Percentiles rank a stretch among this genome's conserved stretches.
Evolutionary conservation across 768 basidiomycete genomes (phyloP).

Genomic region (Dioszegia hungarica): DNA sequence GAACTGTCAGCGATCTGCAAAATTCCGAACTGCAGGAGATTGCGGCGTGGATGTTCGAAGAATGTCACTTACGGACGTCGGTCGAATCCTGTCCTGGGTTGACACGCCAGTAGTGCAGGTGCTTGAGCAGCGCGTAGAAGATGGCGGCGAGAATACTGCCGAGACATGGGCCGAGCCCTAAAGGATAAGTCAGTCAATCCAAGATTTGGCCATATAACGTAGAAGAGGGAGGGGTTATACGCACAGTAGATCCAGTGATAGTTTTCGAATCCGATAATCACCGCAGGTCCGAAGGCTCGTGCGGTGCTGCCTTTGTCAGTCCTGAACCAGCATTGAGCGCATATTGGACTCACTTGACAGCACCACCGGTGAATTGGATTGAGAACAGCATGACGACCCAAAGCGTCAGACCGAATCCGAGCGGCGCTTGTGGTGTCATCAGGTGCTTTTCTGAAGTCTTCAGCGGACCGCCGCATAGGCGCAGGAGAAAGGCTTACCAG

Average conservation of each 20-base stretch:
- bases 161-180: constrained; percentile 63
- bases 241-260: constrained; percentile 45
- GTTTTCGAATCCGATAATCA: constrained; percentile 28
- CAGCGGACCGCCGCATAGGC: too few species aligned
- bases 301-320: constrained; percentile 35
- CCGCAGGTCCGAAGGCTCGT: constrained; percentile 43
- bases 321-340: background rate
- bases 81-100: constrained; percentile 55
- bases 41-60: too few species aligned
- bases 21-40: too few species aligned
- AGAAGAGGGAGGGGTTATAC: background rate
- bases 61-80: constrained; percentile 42
- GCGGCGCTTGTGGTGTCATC: constrained; percentile 40
- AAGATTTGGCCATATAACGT: too few species aligned
- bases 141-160: constrained; percentile 61
- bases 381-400: constrained; percentile 44
- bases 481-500: constrained; percentile 23
- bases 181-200: background rate
- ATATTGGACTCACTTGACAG: constrained; percentile 40
- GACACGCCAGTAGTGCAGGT: constrained; percentile 50
- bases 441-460: constrained; percentile 25
- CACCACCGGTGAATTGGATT: constrained; percentile 40
- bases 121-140: constrained; percentile 60
- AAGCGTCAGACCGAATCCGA: constrained; percentile 42
- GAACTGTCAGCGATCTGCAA: background rate